phyloP scores from a whole-genome alignment of 768 basidiomycete species.

The Rhizopogon vesiculosus region DNA sequence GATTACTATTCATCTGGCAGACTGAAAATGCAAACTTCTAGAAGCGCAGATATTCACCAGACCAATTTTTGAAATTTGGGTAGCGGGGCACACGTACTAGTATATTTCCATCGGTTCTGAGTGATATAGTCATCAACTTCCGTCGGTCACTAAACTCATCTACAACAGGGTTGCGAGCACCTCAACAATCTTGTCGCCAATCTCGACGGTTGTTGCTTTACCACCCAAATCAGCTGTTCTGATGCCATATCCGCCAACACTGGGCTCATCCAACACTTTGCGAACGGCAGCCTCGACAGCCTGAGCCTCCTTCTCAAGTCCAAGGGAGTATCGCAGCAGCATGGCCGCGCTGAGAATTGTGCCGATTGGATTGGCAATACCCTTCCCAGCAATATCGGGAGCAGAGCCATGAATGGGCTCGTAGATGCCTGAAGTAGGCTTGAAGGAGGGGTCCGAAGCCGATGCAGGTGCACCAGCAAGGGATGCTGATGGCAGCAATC shows the following conservation, averaged over 20 bases:
- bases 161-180: slow-evolving; percentile 57
- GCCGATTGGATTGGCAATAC: slow-evolving; percentile 92
- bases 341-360: slow-evolving; percentile 93
- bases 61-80: neutral
- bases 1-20: neutral
- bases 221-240: slow-evolving; percentile 90
- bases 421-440: slow-evolving; percentile 84
- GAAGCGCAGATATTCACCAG: neutral
- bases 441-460: slow-evolving; percentile 50
- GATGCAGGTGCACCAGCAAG: slow-evolving; percentile 81
- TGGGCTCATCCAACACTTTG: slow-evolving; percentile 73
- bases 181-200: slow-evolving; percentile 83
- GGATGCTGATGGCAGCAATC: slow-evolving; percentile 93
- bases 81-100: neutral
- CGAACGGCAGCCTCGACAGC: slow-evolving; percentile 89
- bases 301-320: slow-evolving; percentile 77
- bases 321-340: slow-evolving; percentile 92
- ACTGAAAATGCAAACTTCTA: neutral
- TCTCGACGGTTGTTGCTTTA: slow-evolving; percentile 61
- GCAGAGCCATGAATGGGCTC: slow-evolving; percentile 97
- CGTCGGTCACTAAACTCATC: slow-evolving; percentile 2
- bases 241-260: slow-evolving; percentile 67
- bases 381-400: slow-evolving; percentile 91
- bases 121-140: neutral
- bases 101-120: neutral